Evolutionary conservation across 2,329 filamentous ascomycete species (phyloP).

Genomic region (Diaporthe citrichinensis): DNA sequence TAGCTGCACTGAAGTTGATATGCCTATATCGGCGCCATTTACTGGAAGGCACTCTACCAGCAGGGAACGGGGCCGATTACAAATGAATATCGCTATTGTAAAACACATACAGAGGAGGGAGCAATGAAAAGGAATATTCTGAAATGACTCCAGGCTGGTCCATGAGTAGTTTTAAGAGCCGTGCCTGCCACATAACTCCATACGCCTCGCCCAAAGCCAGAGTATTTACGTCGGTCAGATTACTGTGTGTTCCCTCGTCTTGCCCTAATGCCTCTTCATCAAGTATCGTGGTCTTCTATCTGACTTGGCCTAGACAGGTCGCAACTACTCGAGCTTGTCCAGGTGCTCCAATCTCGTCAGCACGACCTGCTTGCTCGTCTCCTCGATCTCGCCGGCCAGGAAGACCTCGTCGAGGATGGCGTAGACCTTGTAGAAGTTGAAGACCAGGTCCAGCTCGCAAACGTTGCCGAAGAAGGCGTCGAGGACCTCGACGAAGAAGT

Average conservation of each 20-base stretch:
- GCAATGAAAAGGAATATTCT: background rate
- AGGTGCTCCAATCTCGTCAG: slow-evolving; percentile 93
- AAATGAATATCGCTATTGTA: background rate
- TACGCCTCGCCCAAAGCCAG: slow-evolving; percentile 39
- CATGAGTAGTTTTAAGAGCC: background rate
- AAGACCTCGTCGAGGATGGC: slow-evolving; percentile 99
- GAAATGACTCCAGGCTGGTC: background rate
- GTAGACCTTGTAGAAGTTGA: slow-evolving; percentile 91
- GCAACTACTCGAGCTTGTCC: slow-evolving; percentile 87
- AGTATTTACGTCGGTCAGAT: background rate
- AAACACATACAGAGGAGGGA: background rate
- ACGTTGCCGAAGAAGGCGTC: slow-evolving; percentile 99
- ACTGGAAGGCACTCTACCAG: background rate
- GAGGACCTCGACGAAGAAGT: slow-evolving; percentile 99
- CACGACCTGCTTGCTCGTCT: slow-evolving; percentile 98
- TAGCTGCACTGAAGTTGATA: background rate
- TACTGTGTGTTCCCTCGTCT: slow-evolving; percentile 12
- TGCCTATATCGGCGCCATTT: background rate
- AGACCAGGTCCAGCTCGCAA: slow-evolving; percentile 93
- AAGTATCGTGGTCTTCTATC: background rate
- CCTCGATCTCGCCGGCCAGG: slow-evolving; percentile 96
- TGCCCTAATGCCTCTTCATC: background rate
- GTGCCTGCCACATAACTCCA: slow-evolving; percentile 34
- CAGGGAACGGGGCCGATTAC: background rate
- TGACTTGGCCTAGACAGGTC: background rate